phyloP scores from a whole-genome alignment of 257 asterid species.

The Linaria vulgaris region DNA sequence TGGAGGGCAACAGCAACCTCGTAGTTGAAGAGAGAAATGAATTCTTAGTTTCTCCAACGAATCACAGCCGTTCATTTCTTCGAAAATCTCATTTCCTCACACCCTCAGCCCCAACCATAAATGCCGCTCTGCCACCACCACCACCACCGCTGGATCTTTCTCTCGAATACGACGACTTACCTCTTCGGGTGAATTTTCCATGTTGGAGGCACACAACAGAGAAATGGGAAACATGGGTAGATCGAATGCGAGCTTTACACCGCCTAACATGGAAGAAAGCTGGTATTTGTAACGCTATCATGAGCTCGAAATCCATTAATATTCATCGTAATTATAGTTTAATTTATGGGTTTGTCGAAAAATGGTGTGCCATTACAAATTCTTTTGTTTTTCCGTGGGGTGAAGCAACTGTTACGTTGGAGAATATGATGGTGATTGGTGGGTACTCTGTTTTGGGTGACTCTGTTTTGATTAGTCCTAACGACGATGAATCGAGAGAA shows the following conservation, averaged over 20 bases:
- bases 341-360: conserved; percentile 29
- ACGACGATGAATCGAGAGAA: background rate
- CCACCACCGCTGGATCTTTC: background rate
- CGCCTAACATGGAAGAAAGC: too few relatives aligned
- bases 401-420: conserved; percentile 43
- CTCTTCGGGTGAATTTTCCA: background rate
- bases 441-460: conserved; percentile 42
- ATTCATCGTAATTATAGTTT: conserved; percentile 13
- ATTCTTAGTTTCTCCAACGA: conserved; percentile 17
- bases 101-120: conserved; percentile 18
- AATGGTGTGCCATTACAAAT: conserved; percentile 36
- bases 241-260: background rate
- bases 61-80: background rate
- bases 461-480: conserved; percentile 13
- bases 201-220: conserved; percentile 14
- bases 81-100: conserved; percentile 30
- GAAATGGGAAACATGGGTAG: conserved; percentile 27
- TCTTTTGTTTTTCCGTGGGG: conserved; percentile 44
- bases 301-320: conserved; percentile 9
- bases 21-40: conserved; percentile 29
- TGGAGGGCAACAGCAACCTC: background rate
- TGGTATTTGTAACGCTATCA: conserved; percentile 21
- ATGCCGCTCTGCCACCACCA: background rate
- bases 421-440: conserved; percentile 39
- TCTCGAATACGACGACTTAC: too few relatives aligned